Conservation (phyloP, 2,329 filamentous ascomycete species). For the Fusarium xyrophilum region DNA sequence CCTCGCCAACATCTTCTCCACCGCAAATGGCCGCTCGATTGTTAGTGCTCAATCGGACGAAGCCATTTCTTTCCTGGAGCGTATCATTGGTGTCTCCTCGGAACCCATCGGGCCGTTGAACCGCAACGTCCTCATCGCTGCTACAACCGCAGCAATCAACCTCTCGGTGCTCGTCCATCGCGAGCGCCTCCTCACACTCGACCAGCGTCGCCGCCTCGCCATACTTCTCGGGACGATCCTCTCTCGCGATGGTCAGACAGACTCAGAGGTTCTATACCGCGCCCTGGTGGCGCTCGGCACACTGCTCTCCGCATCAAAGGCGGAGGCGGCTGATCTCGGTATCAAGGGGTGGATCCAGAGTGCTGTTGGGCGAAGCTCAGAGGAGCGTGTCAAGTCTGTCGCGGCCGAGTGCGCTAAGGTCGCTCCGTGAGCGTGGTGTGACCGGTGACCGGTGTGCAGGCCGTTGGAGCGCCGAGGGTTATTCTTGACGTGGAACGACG, state of each 20-base stretch:
- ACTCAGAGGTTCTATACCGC: conserved; percentile 84
- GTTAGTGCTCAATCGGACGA: conserved; percentile 65
- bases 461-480: conserved; percentile 17
- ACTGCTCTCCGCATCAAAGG: conserved; percentile 60
- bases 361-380: conserved; percentile 52
- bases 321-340: conserved; percentile 52
- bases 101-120: conserved; percentile 65
- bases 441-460: conserved; percentile 11
- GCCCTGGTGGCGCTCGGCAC: conserved; percentile 85
- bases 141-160: conserved; percentile 85
- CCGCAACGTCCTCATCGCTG: conserved; percentile 81
- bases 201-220: conserved; percentile 55
- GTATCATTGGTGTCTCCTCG: conserved; percentile 61
- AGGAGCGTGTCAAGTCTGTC: conserved; percentile 53
- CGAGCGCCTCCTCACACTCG: conserved; percentile 49
- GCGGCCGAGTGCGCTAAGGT: conserved; percentile 31
- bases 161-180: conserved; percentile 73
- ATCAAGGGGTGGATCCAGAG: conserved; percentile 51
- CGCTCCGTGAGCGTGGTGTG: conserved; percentile 17
- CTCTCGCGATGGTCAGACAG: conserved; percentile 62
- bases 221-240: conserved; percentile 70
- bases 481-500: neutral
- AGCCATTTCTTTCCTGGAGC: conserved; percentile 68
- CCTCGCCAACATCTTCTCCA: conserved; percentile 84
- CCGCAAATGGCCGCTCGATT: conserved; percentile 71